Percentiles rank a stretch among this genome's conserved stretches.
Conservation (phyloP, 2,329 filamentous ascomycete genomes). For the Colletotrichum sidae region DNA sequence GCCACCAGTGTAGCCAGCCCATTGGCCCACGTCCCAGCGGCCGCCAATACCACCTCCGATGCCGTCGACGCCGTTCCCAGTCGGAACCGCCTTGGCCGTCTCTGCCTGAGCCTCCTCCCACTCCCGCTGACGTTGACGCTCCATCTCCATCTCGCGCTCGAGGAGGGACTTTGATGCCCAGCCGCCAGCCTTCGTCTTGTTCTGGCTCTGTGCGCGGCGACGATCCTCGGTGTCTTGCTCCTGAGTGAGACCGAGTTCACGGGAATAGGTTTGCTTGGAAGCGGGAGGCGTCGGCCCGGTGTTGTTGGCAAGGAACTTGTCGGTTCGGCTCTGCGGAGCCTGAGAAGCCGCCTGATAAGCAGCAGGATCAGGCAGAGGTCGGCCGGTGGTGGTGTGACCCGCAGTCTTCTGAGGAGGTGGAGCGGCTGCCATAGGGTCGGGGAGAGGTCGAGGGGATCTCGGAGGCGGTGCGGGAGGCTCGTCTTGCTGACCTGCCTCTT, state of each 20-base stretch:
- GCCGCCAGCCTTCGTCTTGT: constrained; percentile 70
- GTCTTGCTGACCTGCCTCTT: constrained; percentile 45
- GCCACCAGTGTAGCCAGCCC: constrained; percentile 79
- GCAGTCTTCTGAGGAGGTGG: constrained; percentile 46
- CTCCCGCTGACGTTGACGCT: constrained; percentile 80
- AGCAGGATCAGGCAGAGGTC: constrained; percentile 66
- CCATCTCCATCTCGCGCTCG: constrained; percentile 84
- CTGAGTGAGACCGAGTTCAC: constrained; percentile 65
- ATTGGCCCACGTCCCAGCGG: constrained; percentile 82
- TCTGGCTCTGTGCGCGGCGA: constrained; percentile 67
- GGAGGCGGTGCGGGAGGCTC: constrained; percentile 42
- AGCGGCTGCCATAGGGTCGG: constrained; percentile 50
- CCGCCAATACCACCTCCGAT: constrained; percentile 75
- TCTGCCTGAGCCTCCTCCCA: constrained; percentile 83
- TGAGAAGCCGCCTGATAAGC: constrained; percentile 42
- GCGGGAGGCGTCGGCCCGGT: constrained; percentile 56
- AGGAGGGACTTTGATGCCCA: constrained; percentile 77
- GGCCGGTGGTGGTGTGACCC: constrained; percentile 54
- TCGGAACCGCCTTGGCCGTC: constrained; percentile 65
- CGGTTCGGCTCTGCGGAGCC: constrained; percentile 59
- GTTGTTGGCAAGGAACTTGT: constrained; percentile 68
- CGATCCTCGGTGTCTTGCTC: constrained; percentile 74
- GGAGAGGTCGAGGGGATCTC: constrained; percentile 53
- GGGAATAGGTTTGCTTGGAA: constrained; percentile 63
- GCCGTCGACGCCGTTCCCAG: constrained; percentile 67